A percentile compares a stretch with the other conserved stretches of the same genome.
phyloP scores from a whole-genome alignment of 768 basidiomycete species.

The Lactarius sanguifluus region DNA sequence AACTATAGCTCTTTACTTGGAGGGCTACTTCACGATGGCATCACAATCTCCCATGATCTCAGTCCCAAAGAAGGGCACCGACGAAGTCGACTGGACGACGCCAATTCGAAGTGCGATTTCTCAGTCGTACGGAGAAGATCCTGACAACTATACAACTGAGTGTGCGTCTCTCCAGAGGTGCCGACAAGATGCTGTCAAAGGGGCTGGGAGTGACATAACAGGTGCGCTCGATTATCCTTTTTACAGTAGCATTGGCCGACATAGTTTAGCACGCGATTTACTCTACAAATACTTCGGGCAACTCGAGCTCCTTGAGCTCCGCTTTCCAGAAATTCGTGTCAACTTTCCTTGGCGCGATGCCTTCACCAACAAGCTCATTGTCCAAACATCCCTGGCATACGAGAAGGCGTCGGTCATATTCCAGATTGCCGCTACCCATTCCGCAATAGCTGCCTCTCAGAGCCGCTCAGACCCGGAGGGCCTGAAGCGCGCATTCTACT shows the following conservation, averaged over 20 bases:
- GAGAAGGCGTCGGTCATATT: slow-evolving; percentile 98
- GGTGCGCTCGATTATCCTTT: slow-evolving; percentile 47
- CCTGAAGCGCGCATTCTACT: slow-evolving; percentile 67
- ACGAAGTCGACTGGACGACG: slow-evolving; percentile 94
- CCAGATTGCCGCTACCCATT: slow-evolving; percentile 93
- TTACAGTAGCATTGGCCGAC: neutral
- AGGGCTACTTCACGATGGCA: slow-evolving; percentile 47
- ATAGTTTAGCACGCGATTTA: slow-evolving; percentile 74
- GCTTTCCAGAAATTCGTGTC: slow-evolving; percentile 95
- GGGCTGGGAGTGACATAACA: slow-evolving; percentile 95
- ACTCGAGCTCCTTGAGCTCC: slow-evolving; percentile 92
- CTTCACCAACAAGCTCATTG: slow-evolving; percentile 90
- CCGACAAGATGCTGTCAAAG: slow-evolving; percentile 93
- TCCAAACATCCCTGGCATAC: slow-evolving; percentile 94
- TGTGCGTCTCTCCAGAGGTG: slow-evolving; percentile 84
- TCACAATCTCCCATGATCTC: slow-evolving; percentile 87
- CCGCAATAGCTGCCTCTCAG: slow-evolving; percentile 83
- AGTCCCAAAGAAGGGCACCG: slow-evolving; percentile 91
- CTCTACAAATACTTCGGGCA: slow-evolving; percentile 99
- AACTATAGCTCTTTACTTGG: neutral
- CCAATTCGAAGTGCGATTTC: slow-evolving; percentile 85
- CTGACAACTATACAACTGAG: slow-evolving; percentile 84
- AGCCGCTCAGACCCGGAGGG: slow-evolving; percentile 60
- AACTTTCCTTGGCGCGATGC: slow-evolving; percentile 97
- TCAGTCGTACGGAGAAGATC: slow-evolving; percentile 90